Evolutionary conservation across 2,329 filamentous ascomycete species (phyloP).

Genomic region (Diaporthe eres): DNA sequence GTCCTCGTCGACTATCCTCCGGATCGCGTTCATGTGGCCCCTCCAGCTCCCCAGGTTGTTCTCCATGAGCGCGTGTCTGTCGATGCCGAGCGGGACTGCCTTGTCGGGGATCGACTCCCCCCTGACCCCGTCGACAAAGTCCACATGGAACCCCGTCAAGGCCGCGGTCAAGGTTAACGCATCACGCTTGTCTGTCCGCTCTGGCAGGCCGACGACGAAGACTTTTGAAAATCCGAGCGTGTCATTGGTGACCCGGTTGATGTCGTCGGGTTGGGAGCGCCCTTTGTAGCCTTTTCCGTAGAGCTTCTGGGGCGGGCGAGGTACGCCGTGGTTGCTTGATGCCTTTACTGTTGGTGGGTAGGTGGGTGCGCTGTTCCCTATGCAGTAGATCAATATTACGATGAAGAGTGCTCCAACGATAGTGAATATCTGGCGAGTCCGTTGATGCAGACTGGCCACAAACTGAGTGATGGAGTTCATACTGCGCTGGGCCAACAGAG

Average conservation of each 20-base stretch:
- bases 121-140: constrained; percentile 61
- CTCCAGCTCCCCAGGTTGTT: constrained; percentile 56
- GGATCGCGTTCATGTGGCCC: constrained; percentile 57
- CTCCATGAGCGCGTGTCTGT: constrained; percentile 49
- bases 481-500: neutral
- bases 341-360: neutral
- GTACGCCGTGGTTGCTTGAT: neutral
- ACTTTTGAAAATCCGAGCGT: constrained; percentile 50
- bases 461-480: constrained; percentile 8
- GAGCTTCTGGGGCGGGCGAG: neutral
- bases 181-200: constrained; percentile 66
- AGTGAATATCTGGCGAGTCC: constrained; percentile 21
- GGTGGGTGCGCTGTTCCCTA: neutral
- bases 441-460: neutral
- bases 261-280: constrained; percentile 40
- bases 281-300: constrained; percentile 42
- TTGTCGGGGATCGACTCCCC: constrained; percentile 55
- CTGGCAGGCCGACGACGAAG: constrained; percentile 65
- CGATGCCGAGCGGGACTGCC: constrained; percentile 51
- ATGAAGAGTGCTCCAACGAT: neutral
- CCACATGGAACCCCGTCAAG: constrained; percentile 59
- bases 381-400: neutral
- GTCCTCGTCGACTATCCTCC: constrained; percentile 54
- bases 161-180: constrained; percentile 62
- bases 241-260: constrained; percentile 46